A percentile compares a stretch with the other conserved stretches of the same genome.
Conservation (phyloP, 202 grass and related monocot genomes). For the Setaria viridis region DNA sequence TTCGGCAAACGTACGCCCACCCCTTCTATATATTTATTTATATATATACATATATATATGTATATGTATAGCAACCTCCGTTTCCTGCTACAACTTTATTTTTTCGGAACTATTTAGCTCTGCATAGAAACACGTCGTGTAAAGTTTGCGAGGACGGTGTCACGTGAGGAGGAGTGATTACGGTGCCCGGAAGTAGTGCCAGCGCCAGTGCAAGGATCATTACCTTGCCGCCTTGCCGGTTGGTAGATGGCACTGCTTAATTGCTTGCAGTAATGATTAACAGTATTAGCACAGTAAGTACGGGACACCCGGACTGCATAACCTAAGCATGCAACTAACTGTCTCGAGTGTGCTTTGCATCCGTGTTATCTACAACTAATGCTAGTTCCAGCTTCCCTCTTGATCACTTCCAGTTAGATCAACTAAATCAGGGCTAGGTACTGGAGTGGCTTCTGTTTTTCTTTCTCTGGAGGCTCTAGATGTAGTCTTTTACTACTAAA, state of each 20-base stretch:
- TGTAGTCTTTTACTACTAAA: too few relatives aligned
- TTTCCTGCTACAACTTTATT: background rate
- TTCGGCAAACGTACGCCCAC: constrained; percentile 55
- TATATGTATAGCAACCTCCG: background rate
- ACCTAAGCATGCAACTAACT: too few relatives aligned
- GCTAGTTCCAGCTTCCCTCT: too few relatives aligned
- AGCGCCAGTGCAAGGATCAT: background rate
- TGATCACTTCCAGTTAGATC: too few relatives aligned
- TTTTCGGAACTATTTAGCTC: too few relatives aligned
- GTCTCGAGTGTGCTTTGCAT: too few relatives aligned
- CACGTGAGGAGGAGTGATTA: too few relatives aligned
- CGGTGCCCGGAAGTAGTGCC: background rate
- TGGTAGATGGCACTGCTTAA: background rate
- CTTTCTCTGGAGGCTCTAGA: too few relatives aligned
- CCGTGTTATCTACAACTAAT: too few relatives aligned
- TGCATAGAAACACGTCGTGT: background rate
- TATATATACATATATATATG: background rate
- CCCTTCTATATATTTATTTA: background rate
- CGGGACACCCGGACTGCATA: too few relatives aligned
- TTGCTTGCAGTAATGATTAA: background rate
- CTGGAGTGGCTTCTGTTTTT: too few relatives aligned
- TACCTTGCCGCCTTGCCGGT: background rate
- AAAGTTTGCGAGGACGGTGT: background rate
- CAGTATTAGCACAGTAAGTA: background rate
- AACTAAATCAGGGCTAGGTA: too few relatives aligned